Base-by-base conservation (phyloP, 768 basidiomycete genomes). In the Lentinula guzmanii region DNA sequence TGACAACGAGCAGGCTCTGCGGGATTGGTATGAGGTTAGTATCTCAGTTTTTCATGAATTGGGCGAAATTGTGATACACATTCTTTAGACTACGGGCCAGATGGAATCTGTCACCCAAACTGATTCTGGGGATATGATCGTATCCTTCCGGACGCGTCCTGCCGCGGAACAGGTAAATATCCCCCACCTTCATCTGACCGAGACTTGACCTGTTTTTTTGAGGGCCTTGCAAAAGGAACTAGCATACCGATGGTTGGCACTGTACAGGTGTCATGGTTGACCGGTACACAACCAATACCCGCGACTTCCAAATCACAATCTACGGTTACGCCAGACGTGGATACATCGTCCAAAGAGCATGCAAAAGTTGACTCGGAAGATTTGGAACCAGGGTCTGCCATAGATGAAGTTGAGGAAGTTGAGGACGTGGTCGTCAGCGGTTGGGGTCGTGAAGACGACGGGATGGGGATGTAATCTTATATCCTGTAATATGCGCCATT, bases 21-120 rank as follows among this genome's bases (percentile, higher is more conserved):
- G 82, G 64, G 86, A 91, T 66, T 95, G 91, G 90, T 96, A 89
- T 70, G 90, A 93, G 81, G 86, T 90, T 74, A 65, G 16, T 9
- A 39, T 24, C 46, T n/a, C 37, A 6, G n/a, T 16, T 52, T 21
- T 16, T 13, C 31, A 42, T 28, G 24, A 15, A 24, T 6, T 1
- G 24, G 7, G 61, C 35, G 53, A 33, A n/a, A 59, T 11, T 35
- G 6, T 39, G 18, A 41, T 21, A 9, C 18, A 41, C n/a, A 35
- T 1, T 45, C 63, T 61, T 21, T 63, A 91, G 90, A 82, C 83
- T 11, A 80, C 80, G 1, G 90, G 89, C 24, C 89, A 87, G 64
- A 70, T 93, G 60, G 92, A 93, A 31, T 80, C 82, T 2, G 72
- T 89, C 31, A 82, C 88, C 55, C 69, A 71, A 37, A 66, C 75